Evolutionary conservation across 129 eudicot species (phyloP).

Genomic region (Erigeron canadensis): DNA sequence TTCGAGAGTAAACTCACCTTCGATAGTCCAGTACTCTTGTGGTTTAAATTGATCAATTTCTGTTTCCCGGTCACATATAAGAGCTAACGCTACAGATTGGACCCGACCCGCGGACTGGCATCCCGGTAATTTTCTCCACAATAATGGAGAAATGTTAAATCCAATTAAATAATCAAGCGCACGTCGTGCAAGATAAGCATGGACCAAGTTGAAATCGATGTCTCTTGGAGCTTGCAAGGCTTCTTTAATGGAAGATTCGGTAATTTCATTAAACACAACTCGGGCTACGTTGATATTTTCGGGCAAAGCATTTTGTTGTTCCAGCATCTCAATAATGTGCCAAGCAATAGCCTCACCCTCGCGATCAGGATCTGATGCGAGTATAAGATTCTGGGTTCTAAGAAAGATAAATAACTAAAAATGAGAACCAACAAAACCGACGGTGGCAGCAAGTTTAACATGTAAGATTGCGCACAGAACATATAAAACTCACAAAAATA

Average conservation of each 20-base stretch:
- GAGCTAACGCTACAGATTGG: conserved; percentile 89
- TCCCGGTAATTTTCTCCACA: conserved; percentile 97
- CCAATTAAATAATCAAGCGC: conserved; percentile 97
- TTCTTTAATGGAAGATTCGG: conserved; percentile 80
- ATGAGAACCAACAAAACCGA: conserved; percentile 19
- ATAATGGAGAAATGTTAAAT: conserved; percentile 85
- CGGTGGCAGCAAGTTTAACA: background rate
- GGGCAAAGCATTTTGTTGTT: conserved; percentile 80
- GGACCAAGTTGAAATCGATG: conserved; percentile 76
- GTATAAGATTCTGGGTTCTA: conserved; percentile 93
- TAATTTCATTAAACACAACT: conserved; percentile 85
- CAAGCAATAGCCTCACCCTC: conserved; percentile 99
- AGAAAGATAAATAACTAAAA: conserved; percentile 24
- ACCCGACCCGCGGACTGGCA: conserved; percentile 98
- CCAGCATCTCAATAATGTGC: conserved; percentile 93
- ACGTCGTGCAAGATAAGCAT: conserved; percentile 94
- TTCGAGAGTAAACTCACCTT: conserved; percentile 42
- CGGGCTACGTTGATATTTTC: conserved; percentile 66
- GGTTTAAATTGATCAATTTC: conserved; percentile 79
- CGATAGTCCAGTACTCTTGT: conserved; percentile 84
- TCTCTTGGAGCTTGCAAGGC: conserved; percentile 81
- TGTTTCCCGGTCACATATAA: conserved; percentile 80
- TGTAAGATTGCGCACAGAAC: background rate
- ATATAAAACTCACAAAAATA: background rate
- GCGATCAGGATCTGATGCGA: conserved; percentile 97